Conservation (phyloP, 148 eudicot genomes). For the Vaccinium myrtillus region DNA sequence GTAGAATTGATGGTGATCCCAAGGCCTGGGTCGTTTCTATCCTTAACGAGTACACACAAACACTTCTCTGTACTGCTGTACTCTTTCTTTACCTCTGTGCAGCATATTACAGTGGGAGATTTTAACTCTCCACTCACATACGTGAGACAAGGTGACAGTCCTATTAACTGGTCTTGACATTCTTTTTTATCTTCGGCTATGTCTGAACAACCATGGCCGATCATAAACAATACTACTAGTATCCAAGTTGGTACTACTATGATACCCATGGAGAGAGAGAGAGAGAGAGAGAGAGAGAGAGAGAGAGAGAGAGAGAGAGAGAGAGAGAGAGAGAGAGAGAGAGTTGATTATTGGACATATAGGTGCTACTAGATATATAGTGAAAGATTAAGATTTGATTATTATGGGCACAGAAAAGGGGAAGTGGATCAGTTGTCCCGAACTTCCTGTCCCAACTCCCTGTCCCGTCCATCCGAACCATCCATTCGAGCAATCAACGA, state of each 20-base stretch:
- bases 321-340: too few species aligned
- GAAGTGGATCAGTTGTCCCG: too few species aligned
- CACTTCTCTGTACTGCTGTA: constrained; percentile 23
- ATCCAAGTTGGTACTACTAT: neutral
- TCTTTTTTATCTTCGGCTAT: constrained; percentile 22
- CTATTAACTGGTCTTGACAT: constrained; percentile 26
- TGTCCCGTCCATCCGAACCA: too few species aligned
- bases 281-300: too few species aligned
- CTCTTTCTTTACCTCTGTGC: constrained; percentile 9
- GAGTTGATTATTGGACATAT: too few species aligned
- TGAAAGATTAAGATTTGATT: too few species aligned
- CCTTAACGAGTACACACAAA: constrained; percentile 30
- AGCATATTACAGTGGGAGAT: constrained; percentile 26
- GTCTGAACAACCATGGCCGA: constrained; percentile 21
- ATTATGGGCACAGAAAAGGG: too few species aligned
- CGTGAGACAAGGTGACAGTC: constrained; percentile 24
- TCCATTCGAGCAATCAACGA: too few species aligned
- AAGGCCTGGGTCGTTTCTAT: constrained; percentile 33
- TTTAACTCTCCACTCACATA: constrained; percentile 15
- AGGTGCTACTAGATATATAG: neutral
- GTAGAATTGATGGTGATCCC: constrained; percentile 34
- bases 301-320: too few species aligned
- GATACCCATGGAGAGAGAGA: neutral
- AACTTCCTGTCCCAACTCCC: too few species aligned
- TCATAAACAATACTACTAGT: neutral